Evolutionary conservation across 2,329 filamentous ascomycete genomes (phyloP), one percentile per base, ranked within the genome.

Genomic region (Teratosphaeria epicoccoides): DNA sequence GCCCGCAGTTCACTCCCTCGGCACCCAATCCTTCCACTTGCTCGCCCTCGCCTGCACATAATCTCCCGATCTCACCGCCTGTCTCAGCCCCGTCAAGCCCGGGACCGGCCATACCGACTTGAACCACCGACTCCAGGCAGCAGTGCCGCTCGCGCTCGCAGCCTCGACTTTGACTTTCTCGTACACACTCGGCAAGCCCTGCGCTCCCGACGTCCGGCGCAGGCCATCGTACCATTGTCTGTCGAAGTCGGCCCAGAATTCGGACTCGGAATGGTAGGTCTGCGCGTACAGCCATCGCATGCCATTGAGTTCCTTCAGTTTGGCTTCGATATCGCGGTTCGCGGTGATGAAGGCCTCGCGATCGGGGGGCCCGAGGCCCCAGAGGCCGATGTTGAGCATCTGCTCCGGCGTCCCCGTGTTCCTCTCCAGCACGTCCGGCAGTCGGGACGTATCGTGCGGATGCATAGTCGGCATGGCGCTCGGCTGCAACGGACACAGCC

Each of bases 221-320:
- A 86, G 66, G 2, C 62, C 65, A 44, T 84, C 77, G 55, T 87
- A 85, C 61, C 78, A 78, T 6, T 69, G 59, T 33, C 73, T 71
- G 61, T 84, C 77, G 55, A 85, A 87, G 49, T 79, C 73, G 9
- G 70, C 65, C 83, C 83, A 86, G 63, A 87, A 87, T 57, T 87
- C 83, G 0, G 78, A 74, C 62, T 84, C 78, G 2, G 75, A 78
- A 64, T 85, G 85, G 66, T 82, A 86, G 0, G 81, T 79, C 52
- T 86, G 82, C 0, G 82, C 82, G 56, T 87, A 87, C 1, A 87
- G 68, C 72, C 81, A 85, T 67, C 86, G 86, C 71, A 80, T 82
- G 5, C 84, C 84, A 2, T 77, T 73, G 6, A 83, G 71, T 24
- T 78, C 75, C 7, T 74, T 73, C 0, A 85, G 72, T 50, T 77